phyloP scores from a whole-genome alignment of 495 filamentous ascomycete genomes.

The Lasiosphaeris hirsuta region DNA sequence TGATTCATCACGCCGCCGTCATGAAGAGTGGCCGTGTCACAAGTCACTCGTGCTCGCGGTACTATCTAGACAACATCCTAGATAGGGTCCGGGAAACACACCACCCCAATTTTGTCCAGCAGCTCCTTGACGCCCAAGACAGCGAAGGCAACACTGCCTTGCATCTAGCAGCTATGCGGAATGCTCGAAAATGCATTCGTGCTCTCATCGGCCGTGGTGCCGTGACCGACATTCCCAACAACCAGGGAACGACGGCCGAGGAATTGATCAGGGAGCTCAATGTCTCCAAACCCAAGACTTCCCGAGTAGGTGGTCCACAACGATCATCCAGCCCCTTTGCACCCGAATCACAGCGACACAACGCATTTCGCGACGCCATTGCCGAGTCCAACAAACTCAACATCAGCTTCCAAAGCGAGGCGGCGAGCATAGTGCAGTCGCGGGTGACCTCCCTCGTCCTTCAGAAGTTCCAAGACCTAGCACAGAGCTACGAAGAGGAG shows the following conservation, averaged over 20 bases:
- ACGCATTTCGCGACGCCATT: constrained; percentile 40
- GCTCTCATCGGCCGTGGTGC: constrained; percentile 69
- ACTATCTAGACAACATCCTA: constrained; percentile 89
- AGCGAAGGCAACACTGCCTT: constrained; percentile 82
- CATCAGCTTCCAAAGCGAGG: constrained; percentile 49
- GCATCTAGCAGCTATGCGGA: constrained; percentile 78
- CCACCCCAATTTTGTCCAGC: constrained; percentile 63
- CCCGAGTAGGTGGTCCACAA: constrained; percentile 41
- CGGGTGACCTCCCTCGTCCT: constrained; percentile 55
- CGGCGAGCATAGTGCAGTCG: constrained; percentile 55
- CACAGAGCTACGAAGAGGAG: constrained; percentile 56
- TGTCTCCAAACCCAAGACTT: constrained; percentile 41
- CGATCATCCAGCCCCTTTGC: constrained; percentile 62
- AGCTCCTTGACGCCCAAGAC: constrained; percentile 71
- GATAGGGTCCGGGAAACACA: constrained; percentile 72
- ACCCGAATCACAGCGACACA: constrained; percentile 46
- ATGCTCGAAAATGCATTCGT: constrained; percentile 69
- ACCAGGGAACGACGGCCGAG: constrained; percentile 72
- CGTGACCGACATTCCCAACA: constrained; percentile 73
- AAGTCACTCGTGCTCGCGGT: constrained; percentile 78
- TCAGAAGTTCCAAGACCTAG: constrained; percentile 56
- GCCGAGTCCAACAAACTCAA: constrained; percentile 31
- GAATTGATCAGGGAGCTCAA: constrained; percentile 65
- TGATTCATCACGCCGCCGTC: constrained; percentile 88
- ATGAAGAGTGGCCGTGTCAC: constrained; percentile 69